phyloP scores from a whole-genome alignment of 2,329 filamentous ascomycete genomes.

The Daldinia sp. region DNA sequence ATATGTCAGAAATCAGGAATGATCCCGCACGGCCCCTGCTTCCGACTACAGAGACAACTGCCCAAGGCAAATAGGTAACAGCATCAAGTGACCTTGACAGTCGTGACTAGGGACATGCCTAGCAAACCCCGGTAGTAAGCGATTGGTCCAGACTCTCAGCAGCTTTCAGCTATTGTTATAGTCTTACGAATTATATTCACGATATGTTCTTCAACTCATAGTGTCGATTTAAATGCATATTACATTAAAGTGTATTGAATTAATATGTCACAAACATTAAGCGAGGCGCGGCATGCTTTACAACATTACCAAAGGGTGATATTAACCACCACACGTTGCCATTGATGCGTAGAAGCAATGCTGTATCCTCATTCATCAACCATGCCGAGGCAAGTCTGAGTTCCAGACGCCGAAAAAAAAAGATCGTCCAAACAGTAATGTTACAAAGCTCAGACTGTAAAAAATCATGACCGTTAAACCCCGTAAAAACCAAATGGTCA shows the following conservation, averaged over 20 bases:
- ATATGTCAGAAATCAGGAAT: conserved; percentile 12
- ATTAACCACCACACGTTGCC: not conserved
- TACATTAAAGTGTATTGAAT: not conserved
- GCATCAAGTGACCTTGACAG: not conserved
- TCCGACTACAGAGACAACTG: not conserved
- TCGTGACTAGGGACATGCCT: not conserved
- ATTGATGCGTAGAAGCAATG: not conserved
- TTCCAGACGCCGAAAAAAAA: not conserved
- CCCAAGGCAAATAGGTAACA: not conserved
- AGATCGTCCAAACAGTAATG: conserved; percentile 5
- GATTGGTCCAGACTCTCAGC: not conserved
- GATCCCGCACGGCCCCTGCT: conserved; percentile 2
- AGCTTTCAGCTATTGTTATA: not conserved
- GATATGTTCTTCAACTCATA: not conserved
- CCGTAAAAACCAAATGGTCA: not conserved
- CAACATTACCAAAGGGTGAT: not conserved
- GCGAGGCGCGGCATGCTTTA: not conserved
- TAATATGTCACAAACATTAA: not conserved
- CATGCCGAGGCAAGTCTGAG: not conserved
- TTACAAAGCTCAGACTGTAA: conserved; percentile 12
- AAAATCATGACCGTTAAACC: conserved; percentile 9
- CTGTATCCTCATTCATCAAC: not conserved
- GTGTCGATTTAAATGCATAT: not conserved
- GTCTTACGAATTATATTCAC: not conserved
- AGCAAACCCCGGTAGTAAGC: not conserved